Percentiles rank a stretch among this genome's conserved stretches.
Evolutionary conservation across 2,329 filamentous ascomycete genomes (phyloP).

Genomic region (Cladosporium halotolerans): DNA sequence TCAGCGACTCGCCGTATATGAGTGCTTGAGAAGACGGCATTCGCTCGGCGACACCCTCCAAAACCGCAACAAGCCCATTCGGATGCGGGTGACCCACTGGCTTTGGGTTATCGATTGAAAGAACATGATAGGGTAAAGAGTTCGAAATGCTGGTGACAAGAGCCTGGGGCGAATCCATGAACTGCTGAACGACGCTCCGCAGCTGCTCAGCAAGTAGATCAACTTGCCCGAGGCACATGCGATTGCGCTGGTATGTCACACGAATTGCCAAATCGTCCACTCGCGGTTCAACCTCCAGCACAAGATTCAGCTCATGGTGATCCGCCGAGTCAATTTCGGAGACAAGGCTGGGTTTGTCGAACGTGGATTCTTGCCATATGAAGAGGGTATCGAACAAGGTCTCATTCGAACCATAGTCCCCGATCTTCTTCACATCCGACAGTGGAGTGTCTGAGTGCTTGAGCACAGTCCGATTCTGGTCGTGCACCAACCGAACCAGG

Average conservation of each 20-base stretch:
- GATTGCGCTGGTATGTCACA: conserved; percentile 48
- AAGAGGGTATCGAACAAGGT: conserved; percentile 70
- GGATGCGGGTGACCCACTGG: conserved; percentile 23
- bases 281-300: conserved; percentile 68
- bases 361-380: conserved; percentile 73
- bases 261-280: conserved; percentile 42
- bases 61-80: conserved; percentile 25
- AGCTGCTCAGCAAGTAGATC: conserved; percentile 56
- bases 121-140: conserved; percentile 20
- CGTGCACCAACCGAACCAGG: conserved; percentile 58
- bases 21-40: conserved; percentile 60
- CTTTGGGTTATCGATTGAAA: conserved; percentile 39
- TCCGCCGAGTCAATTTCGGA: conserved; percentile 58
- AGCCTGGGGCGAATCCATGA: conserved; percentile 35
- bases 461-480: conserved; percentile 59
- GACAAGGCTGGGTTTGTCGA: conserved; percentile 36
- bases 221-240: conserved; percentile 52
- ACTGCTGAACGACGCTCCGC: conserved; percentile 43
- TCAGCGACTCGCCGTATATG: conserved; percentile 52
- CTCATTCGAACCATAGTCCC: conserved; percentile 49
- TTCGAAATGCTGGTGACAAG: conserved; percentile 28
- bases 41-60: conserved; percentile 28
- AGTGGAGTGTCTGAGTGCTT: conserved; percentile 59
- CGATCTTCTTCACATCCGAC: conserved; percentile 60
- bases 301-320: conserved; percentile 66